Evolutionary conservation across 306 rosid species (phyloP), one percentile per base, ranked within the genome.

Genomic region (Bauhinia variegata): DNA sequence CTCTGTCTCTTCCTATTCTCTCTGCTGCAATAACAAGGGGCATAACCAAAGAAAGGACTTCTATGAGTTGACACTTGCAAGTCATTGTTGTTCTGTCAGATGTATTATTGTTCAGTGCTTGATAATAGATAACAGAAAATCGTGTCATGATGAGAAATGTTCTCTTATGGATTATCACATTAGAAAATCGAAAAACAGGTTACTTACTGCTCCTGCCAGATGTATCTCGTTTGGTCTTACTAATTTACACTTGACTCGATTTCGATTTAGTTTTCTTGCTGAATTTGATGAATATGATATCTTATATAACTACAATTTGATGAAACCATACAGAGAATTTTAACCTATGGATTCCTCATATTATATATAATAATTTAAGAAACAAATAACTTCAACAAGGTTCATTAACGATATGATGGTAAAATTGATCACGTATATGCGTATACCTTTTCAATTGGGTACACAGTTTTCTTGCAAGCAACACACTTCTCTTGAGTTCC

Each of bases 401-500:
- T 39, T 62, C 62, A 60, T 18, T 15, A 0, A 4, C 38, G 32
- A 48, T 37, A 66, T 10, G 0, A 14, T 37, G 15, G 18, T 10
- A 74, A 68, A 43, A 46, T 18, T 55, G n/a, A 33, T 19, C 56
- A 68, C 14, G 34, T 17, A 33, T 19, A 57, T 31, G 5, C 44
- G 14, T 5, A 50, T 78, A 88, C 99, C 97, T 86, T 90, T 80
- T 93, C 99, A 73, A 88, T 88, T 36, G 95, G 99, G 75, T 90
- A 93, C 60, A 90, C 96, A 31, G 91, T 93, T 76, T 82, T 90
- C 61, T 80, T 71, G 91, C 99, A 93, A 53, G 83, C 79, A 72
- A 88, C 84, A 79, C 97, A 93, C 79, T 93, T 93, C 41, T 93
- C 99, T 38, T 90, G 91, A 64, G 99, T 93, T 52, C 97, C 97